These are phyloP conservation scores for Phanerochaete sordida DNA, from an alignment of 768 basidiomycete species.

Conservation along the genomic window DNA sequence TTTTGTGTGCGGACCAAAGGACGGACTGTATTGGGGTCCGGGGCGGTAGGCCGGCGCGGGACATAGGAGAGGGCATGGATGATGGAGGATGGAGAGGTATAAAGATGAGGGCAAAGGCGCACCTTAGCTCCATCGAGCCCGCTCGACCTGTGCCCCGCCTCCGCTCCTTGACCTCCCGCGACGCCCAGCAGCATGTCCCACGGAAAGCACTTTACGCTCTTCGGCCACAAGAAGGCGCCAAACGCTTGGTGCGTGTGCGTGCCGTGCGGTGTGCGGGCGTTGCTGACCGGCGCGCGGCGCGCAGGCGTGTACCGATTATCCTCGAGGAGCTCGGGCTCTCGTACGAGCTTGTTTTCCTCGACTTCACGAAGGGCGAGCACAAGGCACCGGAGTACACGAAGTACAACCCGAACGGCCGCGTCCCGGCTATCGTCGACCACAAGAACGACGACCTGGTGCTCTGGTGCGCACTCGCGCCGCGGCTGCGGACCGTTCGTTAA, in stretches of 20 bases:
- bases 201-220: constrained; percentile 18
- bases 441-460: constrained; percentile 22
- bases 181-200: constrained; percentile 8
- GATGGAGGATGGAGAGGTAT: too few species aligned
- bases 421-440: constrained; percentile 27
- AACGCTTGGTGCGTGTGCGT: constrained; percentile 9
- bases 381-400: constrained; percentile 14
- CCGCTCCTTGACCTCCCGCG: too few species aligned
- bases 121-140: too few species aligned
- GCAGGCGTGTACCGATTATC: constrained; percentile 8
- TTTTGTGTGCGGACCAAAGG: too few species aligned
- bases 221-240: constrained; percentile 8
- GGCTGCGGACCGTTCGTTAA: background rate
- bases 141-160: too few species aligned
- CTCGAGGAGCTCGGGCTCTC: constrained; percentile 14
- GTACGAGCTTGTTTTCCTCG: constrained; percentile 12
- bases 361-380: constrained; percentile 13
- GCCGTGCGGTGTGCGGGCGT: too few species aligned
- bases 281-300: background rate
- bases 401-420: constrained; percentile 26
- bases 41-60: too few species aligned
- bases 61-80: too few species aligned
- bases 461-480: constrained; percentile 10
- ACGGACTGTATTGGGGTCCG: too few species aligned
- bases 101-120: too few species aligned